A percentile compares a stretch with the other conserved stretches of the same genome.
phyloP scores from a whole-genome alignment of 1,284 basidiomycete genomes.

The Heliocybe sulcata region DNA sequence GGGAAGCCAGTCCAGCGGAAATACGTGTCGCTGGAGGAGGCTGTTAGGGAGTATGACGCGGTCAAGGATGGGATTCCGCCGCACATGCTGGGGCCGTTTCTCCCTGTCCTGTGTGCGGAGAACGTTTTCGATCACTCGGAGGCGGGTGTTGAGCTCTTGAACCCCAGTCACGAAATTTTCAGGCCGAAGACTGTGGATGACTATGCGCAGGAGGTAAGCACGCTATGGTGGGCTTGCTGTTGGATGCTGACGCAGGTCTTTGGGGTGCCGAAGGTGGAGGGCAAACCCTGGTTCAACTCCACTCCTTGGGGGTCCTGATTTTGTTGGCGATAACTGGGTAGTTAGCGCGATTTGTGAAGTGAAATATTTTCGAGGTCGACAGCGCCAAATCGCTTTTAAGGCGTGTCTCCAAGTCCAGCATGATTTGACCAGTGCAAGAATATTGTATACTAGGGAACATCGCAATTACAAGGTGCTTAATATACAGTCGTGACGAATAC shows the following conservation, averaged over 20 bases:
- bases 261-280: neutral
- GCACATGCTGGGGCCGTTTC: neutral
- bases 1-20: neutral
- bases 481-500: neutral
- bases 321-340: too few species aligned
- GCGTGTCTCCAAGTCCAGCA: too few species aligned
- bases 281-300: neutral
- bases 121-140: conserved; percentile 1
- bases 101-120: neutral
- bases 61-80: neutral
- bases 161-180: neutral
- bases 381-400: too few species aligned
- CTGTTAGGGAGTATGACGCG: neutral
- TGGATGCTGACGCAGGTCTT: neutral
- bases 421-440: too few species aligned
- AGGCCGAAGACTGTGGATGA: neutral
- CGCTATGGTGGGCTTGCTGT: neutral
- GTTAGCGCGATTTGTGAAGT: too few species aligned
- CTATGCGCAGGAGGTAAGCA: neutral
- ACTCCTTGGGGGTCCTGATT: neutral
- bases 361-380: too few species aligned
- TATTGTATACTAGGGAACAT: neutral
- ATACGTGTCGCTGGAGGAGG: neutral
- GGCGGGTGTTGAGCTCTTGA: neutral
- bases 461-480: neutral